Base-by-base conservation (phyloP, 2,329 filamentous ascomycete genomes). In the Phyllosticta paracitricarpa region DNA sequence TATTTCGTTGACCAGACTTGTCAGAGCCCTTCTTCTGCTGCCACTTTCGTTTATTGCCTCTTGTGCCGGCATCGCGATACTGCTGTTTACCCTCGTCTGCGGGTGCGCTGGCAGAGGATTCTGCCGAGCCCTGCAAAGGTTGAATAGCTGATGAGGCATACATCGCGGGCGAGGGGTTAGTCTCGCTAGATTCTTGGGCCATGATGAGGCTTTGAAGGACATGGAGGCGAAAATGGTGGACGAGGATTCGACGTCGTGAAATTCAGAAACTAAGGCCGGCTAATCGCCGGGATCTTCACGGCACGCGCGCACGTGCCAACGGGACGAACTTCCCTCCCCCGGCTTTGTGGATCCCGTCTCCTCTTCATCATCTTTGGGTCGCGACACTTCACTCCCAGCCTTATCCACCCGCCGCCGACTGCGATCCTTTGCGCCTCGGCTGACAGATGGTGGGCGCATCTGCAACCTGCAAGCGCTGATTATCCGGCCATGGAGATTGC, bases 401-500 rank as follows among this genome's bases (percentile, higher is more conserved):
- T 35, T 12, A 9, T 10, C 17, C 10, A 10, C 35, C 24, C 24
- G 35, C 58, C 58, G 25, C 33, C 58, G 33, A 33, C 53, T n/a
- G 30, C 58, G 51, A 17, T 48, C 40, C 17, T 48, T 48, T n/a
- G 58, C 58, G 7, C 35, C 52, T 14, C 10, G 24, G 12, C 58
- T 40, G 25, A 12, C 54, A 35, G 58, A 60, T 60, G 58, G 24
- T 10, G 40, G 54, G 24, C n/a, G 12, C 40, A 48, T 28, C 40
- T 48, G 40, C 53, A 9, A 14, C n/a, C 4, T n/a, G 35, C 10
- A 40, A 12, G 17, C 58, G 53, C 54, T 60, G 54, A 60, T 22
- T 53, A 26, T 24, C 35, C 33, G 53, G 71, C 72, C 57, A 84
- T 87, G 79, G 84, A 89, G 73, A 81, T 87, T 66, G 85, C 85